Conservation (phyloP, 164 flowering plant species). For the Nelumbo lutea region DNA sequence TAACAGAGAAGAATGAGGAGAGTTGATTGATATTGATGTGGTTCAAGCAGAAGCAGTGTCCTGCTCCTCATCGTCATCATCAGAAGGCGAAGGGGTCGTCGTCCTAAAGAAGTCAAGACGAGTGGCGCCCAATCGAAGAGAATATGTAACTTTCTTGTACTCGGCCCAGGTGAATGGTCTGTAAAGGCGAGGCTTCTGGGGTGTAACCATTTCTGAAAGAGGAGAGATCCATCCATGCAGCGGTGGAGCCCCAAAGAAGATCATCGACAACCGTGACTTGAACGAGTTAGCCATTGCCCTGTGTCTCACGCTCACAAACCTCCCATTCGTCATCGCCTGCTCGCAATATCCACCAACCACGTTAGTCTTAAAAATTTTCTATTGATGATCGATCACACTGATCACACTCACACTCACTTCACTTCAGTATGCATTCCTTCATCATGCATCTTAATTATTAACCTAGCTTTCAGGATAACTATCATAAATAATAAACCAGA, state of each 20-base stretch:
- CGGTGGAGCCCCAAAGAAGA: conserved; percentile 73
- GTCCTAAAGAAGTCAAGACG: conserved; percentile 53
- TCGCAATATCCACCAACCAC: no score
- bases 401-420: no score
- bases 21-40: no score
- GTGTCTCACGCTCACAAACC: conserved; percentile 72
- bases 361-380: no score
- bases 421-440: no score
- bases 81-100: not conserved
- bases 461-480: no score
- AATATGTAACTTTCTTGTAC: conserved; percentile 56
- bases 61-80: not conserved
- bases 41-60: no score
- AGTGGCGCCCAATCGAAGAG: conserved; percentile 40
- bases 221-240: conserved; percentile 44
- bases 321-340: conserved; percentile 76
- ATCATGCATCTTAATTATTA: no score
- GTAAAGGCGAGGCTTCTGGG: conserved; percentile 35
- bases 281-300: conserved; percentile 48
- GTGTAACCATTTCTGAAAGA: conserved; percentile 40
- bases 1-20: no score
- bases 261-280: conserved; percentile 58
- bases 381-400: no score
- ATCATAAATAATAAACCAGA: no score
- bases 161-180: conserved; percentile 75